phyloP scores from a whole-genome alignment of 129 eudicot genomes.

The Oenanthe sinensis region DNA sequence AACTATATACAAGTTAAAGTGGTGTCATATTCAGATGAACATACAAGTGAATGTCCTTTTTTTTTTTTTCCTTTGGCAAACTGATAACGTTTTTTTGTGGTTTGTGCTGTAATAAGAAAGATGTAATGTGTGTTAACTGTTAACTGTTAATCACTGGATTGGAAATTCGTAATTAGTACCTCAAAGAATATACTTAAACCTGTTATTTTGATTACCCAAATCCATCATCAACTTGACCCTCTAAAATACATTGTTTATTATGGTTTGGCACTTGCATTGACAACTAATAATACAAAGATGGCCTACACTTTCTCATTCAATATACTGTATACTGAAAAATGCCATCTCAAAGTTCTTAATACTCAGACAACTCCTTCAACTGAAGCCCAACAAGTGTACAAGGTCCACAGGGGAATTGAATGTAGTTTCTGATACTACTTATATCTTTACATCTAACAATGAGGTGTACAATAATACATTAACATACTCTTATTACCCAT shows the following conservation, averaged over 20 bases:
- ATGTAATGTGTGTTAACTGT: too few relatives aligned
- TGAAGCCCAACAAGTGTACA: not conserved
- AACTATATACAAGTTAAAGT: too few relatives aligned
- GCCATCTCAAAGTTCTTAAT: too few relatives aligned
- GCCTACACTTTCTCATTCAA: not conserved
- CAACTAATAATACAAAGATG: not conserved
- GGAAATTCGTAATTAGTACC: not conserved
- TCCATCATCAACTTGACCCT: not conserved
- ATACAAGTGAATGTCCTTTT: not conserved
- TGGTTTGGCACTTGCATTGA: too few relatives aligned
- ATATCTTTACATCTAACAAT: not conserved
- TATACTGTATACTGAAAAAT: not conserved
- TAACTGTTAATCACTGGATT: not conserved
- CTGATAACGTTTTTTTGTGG: too few relatives aligned
- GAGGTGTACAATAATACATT: not conserved
- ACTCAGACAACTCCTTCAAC: too few relatives aligned
- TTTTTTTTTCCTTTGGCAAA: not conserved
- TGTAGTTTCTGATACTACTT: not conserved
- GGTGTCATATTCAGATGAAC: not conserved
- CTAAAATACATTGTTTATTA: not conserved
- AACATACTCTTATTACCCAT: not conserved
- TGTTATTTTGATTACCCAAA: not conserved
- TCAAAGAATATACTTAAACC: too few relatives aligned
- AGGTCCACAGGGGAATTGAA: not conserved
- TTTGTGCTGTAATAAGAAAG: too few relatives aligned